Evolutionary conservation across 768 basidiomycete genomes (phyloP), one percentile per base, ranked within the genome.

Genomic region (Panus rudis): DNA sequence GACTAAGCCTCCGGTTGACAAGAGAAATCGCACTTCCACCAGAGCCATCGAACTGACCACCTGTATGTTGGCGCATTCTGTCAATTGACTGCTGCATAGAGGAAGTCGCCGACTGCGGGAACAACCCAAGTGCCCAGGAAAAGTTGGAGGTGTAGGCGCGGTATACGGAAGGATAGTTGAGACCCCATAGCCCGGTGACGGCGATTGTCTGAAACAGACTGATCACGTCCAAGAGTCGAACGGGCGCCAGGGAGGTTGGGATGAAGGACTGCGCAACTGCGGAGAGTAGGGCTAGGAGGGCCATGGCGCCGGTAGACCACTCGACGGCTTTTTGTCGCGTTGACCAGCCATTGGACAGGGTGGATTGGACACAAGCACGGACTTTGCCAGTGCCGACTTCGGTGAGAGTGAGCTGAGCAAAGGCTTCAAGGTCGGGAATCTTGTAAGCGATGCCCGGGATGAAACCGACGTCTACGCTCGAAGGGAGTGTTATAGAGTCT

Each of bases 351-450:
- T 99, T 99, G 14, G 89, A 83, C 10, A 97, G 68, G 2, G 92
- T 93, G 14, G 92, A 79, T 61, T 93, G 91, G 6, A 99, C 75
- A 54, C 94, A 99, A 0, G 92, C 90, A 41, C 83, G 88, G 48
- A 88, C 70, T 6, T 77, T 60, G 37, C 84, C 81, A 4, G 88
- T 86, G 38, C 68, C 66, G 24, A 79, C 73, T 48, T 88, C 78
- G 2, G 68, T 75, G 30, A 94, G 71, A 4, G 80, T 75, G 42
- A 97, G 66, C 53, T 91, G 85, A 0, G 81, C 92, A 55, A 78
- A 92, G 14, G 87, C 92, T 59, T 97, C 92, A 4, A 97, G 71
- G 63, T 99, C 88, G 4, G 94, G 94, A 27, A 99, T 84, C 31
- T 70, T 65, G 61, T 81, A 99, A 0, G 88, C 91, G 40, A 94